phyloP scores from a whole-genome alignment of 768 basidiomycete species.

The Dendrothele bispora region DNA sequence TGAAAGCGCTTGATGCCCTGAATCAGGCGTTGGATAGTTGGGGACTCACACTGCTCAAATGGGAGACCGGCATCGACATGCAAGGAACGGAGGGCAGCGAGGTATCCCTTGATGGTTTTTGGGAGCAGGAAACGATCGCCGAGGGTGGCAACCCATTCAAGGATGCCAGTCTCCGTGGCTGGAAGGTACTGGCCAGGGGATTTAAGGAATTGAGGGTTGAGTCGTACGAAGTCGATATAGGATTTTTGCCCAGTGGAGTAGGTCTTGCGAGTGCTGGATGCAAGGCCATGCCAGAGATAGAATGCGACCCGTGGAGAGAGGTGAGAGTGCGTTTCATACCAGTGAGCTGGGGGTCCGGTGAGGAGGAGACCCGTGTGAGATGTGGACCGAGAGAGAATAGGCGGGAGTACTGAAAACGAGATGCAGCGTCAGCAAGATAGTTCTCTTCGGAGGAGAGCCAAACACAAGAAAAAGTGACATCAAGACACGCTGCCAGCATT shows the following conservation, averaged over 20 bases:
- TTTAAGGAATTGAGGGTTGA: conserved; percentile 6
- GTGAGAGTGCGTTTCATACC: no score
- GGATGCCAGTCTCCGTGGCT: conserved; percentile 7
- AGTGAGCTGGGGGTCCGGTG: no score
- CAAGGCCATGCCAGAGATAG: conserved; percentile 26
- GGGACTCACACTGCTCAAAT: conserved; percentile 22
- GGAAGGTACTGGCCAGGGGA: conserved; percentile 12
- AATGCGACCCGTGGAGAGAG: neutral
- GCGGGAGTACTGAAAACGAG: conserved; percentile 11
- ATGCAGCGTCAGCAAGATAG: conserved; percentile 7
- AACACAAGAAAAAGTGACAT: conserved; percentile 5
- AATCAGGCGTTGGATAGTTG: conserved; percentile 24
- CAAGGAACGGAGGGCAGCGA: conserved; percentile 22
- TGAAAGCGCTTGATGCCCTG: conserved; percentile 31
- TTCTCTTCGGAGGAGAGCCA: conserved; percentile 6
- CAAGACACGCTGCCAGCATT: neutral
- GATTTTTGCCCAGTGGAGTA: conserved; percentile 30
- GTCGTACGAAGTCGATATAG: conserved; percentile 24
- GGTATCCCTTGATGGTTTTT: conserved; percentile 16
- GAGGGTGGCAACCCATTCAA: conserved; percentile 15
- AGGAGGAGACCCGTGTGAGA: no score
- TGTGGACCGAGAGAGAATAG: conserved; percentile 15
- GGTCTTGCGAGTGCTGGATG: conserved; percentile 25
- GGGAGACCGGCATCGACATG: conserved; percentile 30
- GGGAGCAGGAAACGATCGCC: conserved; percentile 3